Evolutionary conservation across 176 grass and related monocot species (phyloP).

Genomic region (Ensete ventricosum): DNA sequence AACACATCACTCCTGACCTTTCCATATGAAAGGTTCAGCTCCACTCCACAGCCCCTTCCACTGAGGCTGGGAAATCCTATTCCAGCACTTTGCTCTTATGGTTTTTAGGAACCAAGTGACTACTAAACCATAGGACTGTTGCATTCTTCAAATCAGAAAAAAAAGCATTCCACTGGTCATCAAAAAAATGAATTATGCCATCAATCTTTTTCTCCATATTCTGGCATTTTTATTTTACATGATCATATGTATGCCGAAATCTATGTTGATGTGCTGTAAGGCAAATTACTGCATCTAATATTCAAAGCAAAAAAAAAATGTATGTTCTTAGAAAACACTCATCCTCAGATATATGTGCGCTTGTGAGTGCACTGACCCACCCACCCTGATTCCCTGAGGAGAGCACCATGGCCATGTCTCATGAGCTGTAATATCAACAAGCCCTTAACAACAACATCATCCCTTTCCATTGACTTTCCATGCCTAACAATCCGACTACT

Average conservation of each 20-base stretch:
- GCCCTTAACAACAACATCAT: neutral
- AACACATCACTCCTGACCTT: no score
- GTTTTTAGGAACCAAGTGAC: no score
- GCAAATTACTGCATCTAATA: neutral
- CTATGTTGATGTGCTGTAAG: no score
- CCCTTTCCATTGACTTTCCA: conserved; percentile 6
- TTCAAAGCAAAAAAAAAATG: neutral
- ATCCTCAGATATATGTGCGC: neutral
- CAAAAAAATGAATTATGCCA: neutral
- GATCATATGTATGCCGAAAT: neutral
- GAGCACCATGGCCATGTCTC: conserved; percentile 9
- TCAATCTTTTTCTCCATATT: neutral
- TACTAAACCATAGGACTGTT: neutral
- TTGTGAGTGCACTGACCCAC: conserved; percentile 1
- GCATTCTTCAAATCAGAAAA: neutral
- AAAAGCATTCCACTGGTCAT: no score
- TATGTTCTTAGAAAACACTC: neutral
- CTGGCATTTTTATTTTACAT: neutral
- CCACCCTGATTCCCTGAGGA: conserved; percentile 2
- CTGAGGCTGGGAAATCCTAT: no score
- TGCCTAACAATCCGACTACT: neutral
- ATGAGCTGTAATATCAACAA: conserved; percentile 2
- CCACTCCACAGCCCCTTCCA: no score
- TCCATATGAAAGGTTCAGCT: neutral
- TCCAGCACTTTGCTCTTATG: no score